These are phyloP conservation scores for Ziziphus jujuba DNA, from an alignment of 306 rosid genomes.

Conservation along the genomic window DNA sequence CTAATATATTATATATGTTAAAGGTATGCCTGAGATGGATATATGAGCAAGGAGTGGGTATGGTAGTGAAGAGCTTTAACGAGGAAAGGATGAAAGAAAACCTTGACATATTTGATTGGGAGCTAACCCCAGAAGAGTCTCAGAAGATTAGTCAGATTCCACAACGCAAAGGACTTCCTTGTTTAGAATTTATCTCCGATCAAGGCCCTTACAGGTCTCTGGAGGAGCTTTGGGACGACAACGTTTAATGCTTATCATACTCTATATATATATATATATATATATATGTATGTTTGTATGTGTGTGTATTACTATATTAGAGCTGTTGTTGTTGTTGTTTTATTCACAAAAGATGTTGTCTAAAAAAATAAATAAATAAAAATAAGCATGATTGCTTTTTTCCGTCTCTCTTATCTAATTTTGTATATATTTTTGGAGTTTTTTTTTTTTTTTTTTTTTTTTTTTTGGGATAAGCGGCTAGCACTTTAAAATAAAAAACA, in stretches of 20 bases:
- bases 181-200: conserved; percentile 39
- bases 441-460: too few relatives aligned
- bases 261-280: too few relatives aligned
- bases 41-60: conserved; percentile 51
- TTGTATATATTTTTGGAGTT: too few relatives aligned
- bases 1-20: neutral
- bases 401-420: too few relatives aligned
- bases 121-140: conserved; percentile 44
- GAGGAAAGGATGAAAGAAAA: conserved; percentile 58
- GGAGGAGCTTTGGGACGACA: conserved; percentile 53
- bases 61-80: conserved; percentile 48
- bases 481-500: too few relatives aligned
- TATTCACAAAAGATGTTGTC: too few relatives aligned
- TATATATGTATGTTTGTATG: too few relatives aligned
- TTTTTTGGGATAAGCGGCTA: too few relatives aligned
- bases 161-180: conserved; percentile 39
- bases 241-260: neutral
- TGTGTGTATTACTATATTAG: too few relatives aligned
- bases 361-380: too few relatives aligned
- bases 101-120: conserved; percentile 55
- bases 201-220: conserved; percentile 42
- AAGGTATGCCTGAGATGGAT: conserved; percentile 57
- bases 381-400: too few relatives aligned
- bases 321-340: too few relatives aligned
- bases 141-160: conserved; percentile 50